A percentile compares a stretch with the other conserved stretches of the same genome.
Conservation (phyloP, 129 eudicot genomes). For the Calendula officinalis region DNA sequence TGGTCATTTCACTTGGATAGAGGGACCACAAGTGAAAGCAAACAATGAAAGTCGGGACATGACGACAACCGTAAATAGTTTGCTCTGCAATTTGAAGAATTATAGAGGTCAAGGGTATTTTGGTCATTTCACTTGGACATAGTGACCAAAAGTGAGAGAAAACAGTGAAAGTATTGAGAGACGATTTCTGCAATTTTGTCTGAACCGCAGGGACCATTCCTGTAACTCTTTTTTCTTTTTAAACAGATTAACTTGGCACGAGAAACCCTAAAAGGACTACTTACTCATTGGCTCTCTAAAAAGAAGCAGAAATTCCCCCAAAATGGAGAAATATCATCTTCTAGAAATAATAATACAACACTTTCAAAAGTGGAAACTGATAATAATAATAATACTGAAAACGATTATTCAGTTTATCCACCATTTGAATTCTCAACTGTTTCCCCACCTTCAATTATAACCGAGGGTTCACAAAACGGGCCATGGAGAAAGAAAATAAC, state of each 20-base stretch:
- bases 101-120: no score
- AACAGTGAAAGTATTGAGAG: no score
- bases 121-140: no score
- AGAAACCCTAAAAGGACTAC: conserved; percentile 93
- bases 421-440: conserved; percentile 85
- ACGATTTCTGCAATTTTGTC: no score
- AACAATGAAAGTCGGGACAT: no score
- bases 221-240: background rate
- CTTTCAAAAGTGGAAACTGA: conserved; percentile 63
- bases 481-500: conserved; percentile 95
- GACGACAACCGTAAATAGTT: no score
- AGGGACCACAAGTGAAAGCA: no score
- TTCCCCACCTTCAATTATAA: conserved; percentile 86
- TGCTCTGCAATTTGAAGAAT: no score
- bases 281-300: conserved; percentile 81
- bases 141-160: no score
- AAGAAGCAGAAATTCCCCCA: conserved; percentile 69
- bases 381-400: conserved; percentile 53
- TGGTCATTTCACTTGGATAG: no score
- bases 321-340: conserved; percentile 66
- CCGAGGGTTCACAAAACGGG: conserved; percentile 96
- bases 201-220: no score
- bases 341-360: conserved; percentile 46
- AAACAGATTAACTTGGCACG: conserved; percentile 89
- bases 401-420: conserved; percentile 77